Evolutionary conservation across 202 grass and related monocot species (phyloP).

Genomic region (Zizania palustris): DNA sequence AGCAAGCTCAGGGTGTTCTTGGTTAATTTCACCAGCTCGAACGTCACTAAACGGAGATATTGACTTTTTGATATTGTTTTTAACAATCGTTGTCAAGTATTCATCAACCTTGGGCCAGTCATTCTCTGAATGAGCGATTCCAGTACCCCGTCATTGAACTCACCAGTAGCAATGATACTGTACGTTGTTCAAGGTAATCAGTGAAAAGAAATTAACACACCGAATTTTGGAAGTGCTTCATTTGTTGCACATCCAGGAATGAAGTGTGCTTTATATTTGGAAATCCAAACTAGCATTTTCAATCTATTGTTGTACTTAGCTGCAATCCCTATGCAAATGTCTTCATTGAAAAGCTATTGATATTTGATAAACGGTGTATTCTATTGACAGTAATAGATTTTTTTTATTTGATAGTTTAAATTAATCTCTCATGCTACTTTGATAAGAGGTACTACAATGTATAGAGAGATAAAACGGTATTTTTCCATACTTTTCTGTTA

Average conservation of each 20-base stretch:
- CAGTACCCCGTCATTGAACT: background rate
- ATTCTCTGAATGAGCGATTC: background rate
- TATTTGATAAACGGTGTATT: no score
- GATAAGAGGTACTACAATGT: no score
- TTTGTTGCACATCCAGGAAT: background rate
- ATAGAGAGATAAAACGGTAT: no score
- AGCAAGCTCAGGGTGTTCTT: background rate
- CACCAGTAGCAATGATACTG: background rate
- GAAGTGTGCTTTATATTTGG: background rate
- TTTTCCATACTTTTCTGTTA: no score
- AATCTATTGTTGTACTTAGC: background rate
- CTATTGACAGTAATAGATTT: no score
- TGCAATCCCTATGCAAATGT: background rate
- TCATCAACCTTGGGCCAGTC: background rate
- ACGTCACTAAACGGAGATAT: background rate
- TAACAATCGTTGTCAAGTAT: background rate
- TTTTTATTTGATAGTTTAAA: no score
- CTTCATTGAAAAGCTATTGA: background rate
- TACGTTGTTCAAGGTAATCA: background rate
- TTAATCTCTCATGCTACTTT: no score
- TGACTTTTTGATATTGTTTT: background rate
- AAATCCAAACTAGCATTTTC: background rate
- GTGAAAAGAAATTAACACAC: background rate
- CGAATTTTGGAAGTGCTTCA: background rate
- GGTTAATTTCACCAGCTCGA: background rate